Evolutionary conservation across 495 filamentous ascomycete species (phyloP).

Genomic region (Aspergillus bertholletiae): DNA sequence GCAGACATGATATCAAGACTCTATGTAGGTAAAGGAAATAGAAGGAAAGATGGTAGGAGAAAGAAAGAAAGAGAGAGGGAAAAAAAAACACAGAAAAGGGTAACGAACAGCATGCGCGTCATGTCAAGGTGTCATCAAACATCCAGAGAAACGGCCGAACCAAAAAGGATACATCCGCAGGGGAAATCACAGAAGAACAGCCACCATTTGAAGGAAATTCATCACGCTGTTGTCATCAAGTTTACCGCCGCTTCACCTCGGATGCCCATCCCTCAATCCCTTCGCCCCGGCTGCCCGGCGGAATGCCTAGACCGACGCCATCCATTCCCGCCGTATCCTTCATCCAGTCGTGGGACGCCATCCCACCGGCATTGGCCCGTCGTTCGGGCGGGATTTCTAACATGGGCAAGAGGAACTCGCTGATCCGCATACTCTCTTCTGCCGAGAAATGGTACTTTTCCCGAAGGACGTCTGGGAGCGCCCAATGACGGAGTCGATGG

Average conservation of each 20-base stretch:
- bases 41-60: constrained; percentile 3
- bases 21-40: constrained; percentile 8
- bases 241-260: constrained; percentile 81
- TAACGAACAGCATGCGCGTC: constrained; percentile 6
- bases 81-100: not conserved
- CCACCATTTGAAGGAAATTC: not conserved
- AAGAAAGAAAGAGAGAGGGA: not conserved
- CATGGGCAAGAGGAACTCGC: constrained; percentile 90
- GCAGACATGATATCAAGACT: constrained; percentile 6
- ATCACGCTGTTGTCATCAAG: not conserved
- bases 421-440: constrained; percentile 72
- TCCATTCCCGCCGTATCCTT: constrained; percentile 86
- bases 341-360: constrained; percentile 80
- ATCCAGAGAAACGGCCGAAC: constrained; percentile 14
- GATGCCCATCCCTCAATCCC: constrained; percentile 94
- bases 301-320: constrained; percentile 63
- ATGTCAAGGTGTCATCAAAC: constrained; percentile 21
- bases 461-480: constrained; percentile 83
- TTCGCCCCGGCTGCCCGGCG: constrained; percentile 79
- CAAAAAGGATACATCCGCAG: constrained; percentile 7
- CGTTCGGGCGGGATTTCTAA: constrained; percentile 82
- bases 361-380: constrained; percentile 92
- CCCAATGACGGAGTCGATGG: constrained; percentile 94
- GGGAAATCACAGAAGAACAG: constrained; percentile 9
- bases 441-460: constrained; percentile 95